Conservation (phyloP, 345 rosid genomes). For the Boechera divaricarpa region DNA sequence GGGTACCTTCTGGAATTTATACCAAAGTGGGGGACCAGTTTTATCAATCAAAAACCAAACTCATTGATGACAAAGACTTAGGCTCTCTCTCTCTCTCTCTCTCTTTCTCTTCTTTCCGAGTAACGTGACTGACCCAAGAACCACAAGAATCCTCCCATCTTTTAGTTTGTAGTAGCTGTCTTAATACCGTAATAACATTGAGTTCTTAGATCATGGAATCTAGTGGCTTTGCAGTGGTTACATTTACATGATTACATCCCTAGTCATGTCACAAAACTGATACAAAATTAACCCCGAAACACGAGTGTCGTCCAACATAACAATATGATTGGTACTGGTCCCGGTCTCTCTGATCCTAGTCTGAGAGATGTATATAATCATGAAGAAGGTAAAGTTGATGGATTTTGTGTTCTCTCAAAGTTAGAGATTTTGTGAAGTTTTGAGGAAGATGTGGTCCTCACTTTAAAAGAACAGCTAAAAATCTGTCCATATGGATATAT, state of each 20-base stretch:
- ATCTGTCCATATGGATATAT: slow-evolving; percentile 44
- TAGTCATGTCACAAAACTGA: neutral
- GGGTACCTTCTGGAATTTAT: slow-evolving; percentile 43
- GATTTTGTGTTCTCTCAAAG: slow-evolving; percentile 38
- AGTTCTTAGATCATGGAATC: slow-evolving; percentile 27
- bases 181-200: slow-evolving; percentile 29
- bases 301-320: slow-evolving; percentile 13
- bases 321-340: slow-evolving; percentile 33
- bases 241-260: slow-evolving; percentile 27
- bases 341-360: slow-evolving; percentile 16
- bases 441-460: slow-evolving; percentile 44
- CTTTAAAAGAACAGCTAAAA: slow-evolving; percentile 39
- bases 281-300: neutral
- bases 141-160: slow-evolving; percentile 42
- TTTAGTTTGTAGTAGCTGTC: slow-evolving; percentile 39
- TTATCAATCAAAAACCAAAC: slow-evolving; percentile 42
- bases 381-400: slow-evolving; percentile 38
- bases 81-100: slow-evolving; percentile 1
- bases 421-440: slow-evolving; percentile 37
- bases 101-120: slow-evolving; percentile 25
- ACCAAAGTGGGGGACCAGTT: slow-evolving; percentile 43
- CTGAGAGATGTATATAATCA: slow-evolving; percentile 30
- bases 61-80: slow-evolving; percentile 44
- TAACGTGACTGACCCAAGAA: slow-evolving; percentile 44
- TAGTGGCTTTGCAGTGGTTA: slow-evolving; percentile 19